Base-by-base conservation (phyloP, 768 basidiomycete genomes). In the Hericium coralloides region DNA sequence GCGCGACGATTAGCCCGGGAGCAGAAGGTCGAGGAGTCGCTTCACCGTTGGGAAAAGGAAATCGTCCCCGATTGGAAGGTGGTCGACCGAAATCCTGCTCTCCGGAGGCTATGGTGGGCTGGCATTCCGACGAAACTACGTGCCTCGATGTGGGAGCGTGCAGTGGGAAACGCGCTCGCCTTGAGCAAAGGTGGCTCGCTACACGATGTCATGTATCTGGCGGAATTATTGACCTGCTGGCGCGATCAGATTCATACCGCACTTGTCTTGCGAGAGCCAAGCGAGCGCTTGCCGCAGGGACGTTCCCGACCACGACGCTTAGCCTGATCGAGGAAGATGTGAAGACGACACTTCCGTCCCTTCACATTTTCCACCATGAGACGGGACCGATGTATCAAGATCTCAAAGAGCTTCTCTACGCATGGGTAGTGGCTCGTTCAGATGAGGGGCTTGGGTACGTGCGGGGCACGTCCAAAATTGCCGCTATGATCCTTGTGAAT, bases 51-150 rank as follows among this genome's bases (percentile, higher is more conserved):
- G 93, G 87, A 93, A 67, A 80, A 77, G 56, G 78, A 82, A 14
- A 86, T 95, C 56, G 64, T 88, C 18, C 90, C 92, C 0, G 88
- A 95, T 67, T 95, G 91, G 90, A 82, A 79, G 51, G 77, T 80
- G 22, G 87, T 92, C 7, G 67, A 83, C 66, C 82, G 78, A 62
- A 83, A 89, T 59, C 75, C 85, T 0, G 69, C 70, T 10, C 71
- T 93, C 53, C 80, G 86, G 36, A 81, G 77, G 65, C 65, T 94
- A 9, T 95, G 92, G 93, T 92, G 92, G 92, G 76, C 76, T 31
- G 93, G 93, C 3, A 89, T 94, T 62, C 93, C 93, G 2, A 79
- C 87, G 0, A 88, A 89, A 65, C 69, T 92, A 55, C 80, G 93
- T 36, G 86, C 88, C 3, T 67, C 77, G 1, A 79, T 95, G 76